Evolutionary conservation across 495 filamentous ascomycete genomes (phyloP).

Genomic region (Sphaerosporella brunnea): DNA sequence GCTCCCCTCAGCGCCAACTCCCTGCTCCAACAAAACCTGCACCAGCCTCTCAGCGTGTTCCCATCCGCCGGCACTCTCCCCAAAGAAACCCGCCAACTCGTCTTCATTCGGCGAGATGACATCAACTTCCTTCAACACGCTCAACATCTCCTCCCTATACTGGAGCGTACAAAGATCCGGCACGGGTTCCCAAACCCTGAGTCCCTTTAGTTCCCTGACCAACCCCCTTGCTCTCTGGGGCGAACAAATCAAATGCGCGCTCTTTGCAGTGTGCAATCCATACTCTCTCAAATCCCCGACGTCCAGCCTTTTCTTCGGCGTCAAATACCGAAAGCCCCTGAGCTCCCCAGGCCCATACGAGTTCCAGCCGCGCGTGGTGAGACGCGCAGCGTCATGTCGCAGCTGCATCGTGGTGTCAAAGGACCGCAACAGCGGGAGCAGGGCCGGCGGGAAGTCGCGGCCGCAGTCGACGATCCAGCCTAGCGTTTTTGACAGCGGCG

Average conservation of each 20-base stretch:
- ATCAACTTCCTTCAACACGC: slow-evolving; percentile 39
- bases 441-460: slow-evolving; percentile 56
- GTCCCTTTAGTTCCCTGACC: slow-evolving; percentile 22
- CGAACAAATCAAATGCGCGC: slow-evolving; percentile 78
- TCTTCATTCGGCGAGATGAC: slow-evolving; percentile 76
- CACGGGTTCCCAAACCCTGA: slow-evolving; percentile 91
- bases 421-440: slow-evolving; percentile 42
- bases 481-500: slow-evolving; percentile 39
- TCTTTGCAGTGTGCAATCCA: slow-evolving; percentile 46
- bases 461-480: slow-evolving; percentile 88
- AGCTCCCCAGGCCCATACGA: slow-evolving; percentile 43
- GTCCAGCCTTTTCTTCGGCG: slow-evolving; percentile 64
- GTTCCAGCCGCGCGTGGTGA: slow-evolving; percentile 86
- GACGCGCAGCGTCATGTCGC: slow-evolving; percentile 43
- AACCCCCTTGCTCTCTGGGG: slow-evolving; percentile 37
- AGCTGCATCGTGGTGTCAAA: slow-evolving; percentile 60
- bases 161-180: slow-evolving; percentile 68
- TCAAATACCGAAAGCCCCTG: slow-evolving; percentile 69
- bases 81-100: slow-evolving; percentile 71
- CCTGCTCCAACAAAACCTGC: background rate
- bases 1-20: slow-evolving; percentile 29
- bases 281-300: slow-evolving; percentile 38
- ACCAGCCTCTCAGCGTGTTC: background rate
- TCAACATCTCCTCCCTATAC: slow-evolving; percentile 14
- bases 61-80: slow-evolving; percentile 28